A percentile compares a stretch with the other conserved stretches of the same genome.
Evolutionary conservation across 2,329 filamentous ascomycete genomes (phyloP).

Genomic region (Aspergillus sp.): DNA sequence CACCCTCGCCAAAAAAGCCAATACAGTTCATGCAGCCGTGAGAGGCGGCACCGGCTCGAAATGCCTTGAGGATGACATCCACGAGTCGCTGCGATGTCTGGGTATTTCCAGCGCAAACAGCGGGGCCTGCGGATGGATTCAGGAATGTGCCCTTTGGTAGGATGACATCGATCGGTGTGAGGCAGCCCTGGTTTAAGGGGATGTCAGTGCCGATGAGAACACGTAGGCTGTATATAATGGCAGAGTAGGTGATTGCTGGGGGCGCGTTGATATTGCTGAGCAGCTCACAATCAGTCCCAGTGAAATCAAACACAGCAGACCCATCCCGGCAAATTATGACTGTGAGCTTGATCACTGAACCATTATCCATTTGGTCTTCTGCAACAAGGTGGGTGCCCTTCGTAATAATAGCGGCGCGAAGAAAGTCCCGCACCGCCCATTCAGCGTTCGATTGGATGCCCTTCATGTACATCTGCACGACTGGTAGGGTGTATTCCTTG

Average conservation of each 20-base stretch:
- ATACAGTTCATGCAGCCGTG: conserved; percentile 77
- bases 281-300: conserved; percentile 74
- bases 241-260: conserved; percentile 74
- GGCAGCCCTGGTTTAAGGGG: conserved; percentile 78
- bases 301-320: conserved; percentile 73
- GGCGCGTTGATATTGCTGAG: conserved; percentile 75
- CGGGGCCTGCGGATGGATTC: conserved; percentile 70
- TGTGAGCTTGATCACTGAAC: conserved; percentile 73
- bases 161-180: conserved; percentile 69
- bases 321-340: conserved; percentile 70
- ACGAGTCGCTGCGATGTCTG: conserved; percentile 76
- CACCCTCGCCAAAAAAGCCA: conserved; percentile 48
- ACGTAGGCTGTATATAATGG: conserved; percentile 79
- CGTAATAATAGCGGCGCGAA: too few species aligned
- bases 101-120: conserved; percentile 78
- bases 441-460: conserved; percentile 70
- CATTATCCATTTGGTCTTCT: conserved; percentile 82
- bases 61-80: conserved; percentile 77
- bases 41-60: conserved; percentile 73
- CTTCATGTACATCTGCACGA: conserved; percentile 46
- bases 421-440: too few species aligned
- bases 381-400: too few species aligned
- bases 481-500: conserved; percentile 34
- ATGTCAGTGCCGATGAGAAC: conserved; percentile 76
- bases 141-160: conserved; percentile 73